These are phyloP conservation scores for Ophiocordyceps polyrhachis-furcata DNA, from an alignment of 2,329 filamentous ascomycete species.

Conservation along the genomic window DNA sequence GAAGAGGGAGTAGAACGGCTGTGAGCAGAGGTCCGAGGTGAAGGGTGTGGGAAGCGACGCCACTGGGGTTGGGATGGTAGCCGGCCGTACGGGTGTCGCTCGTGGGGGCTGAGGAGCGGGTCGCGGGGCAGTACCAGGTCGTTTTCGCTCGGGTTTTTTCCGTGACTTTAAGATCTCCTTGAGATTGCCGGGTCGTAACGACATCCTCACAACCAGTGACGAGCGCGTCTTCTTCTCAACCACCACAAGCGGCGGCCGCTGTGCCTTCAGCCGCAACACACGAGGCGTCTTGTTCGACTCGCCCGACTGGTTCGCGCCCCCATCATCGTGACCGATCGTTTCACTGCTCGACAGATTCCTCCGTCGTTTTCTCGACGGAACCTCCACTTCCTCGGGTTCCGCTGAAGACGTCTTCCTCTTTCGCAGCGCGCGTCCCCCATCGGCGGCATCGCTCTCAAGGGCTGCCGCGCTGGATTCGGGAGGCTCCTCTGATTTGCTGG, in stretches of 20 bases:
- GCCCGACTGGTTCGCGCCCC: conserved; percentile 10
- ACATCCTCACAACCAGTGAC: conserved; percentile 17
- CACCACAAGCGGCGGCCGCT: conserved; percentile 21
- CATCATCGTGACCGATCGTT: conserved; percentile 17
- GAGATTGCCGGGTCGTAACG: conserved; percentile 17
- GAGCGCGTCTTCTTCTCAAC: conserved; percentile 19
- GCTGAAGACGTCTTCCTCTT: conserved; percentile 70
- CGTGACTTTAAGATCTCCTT: conserved; percentile 19
- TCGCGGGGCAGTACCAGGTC: conserved; percentile 5
- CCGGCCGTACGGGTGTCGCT: conserved; percentile 5
- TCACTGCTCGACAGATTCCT: conserved; percentile 28
- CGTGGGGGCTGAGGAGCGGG: conserved; percentile 9
- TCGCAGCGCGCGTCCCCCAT: conserved; percentile 58
- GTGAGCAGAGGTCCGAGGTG: conserved; percentile 42
- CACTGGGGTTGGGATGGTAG: conserved; percentile 4
- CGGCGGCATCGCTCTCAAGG: conserved; percentile 52
- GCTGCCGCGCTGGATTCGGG: conserved; percentile 61
- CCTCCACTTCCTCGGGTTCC: conserved; percentile 36
- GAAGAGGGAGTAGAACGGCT: conserved; percentile 74
- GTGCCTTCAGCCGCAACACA: conserved; percentile 34
- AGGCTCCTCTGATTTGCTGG: conserved; percentile 19
- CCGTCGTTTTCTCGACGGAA: conserved; percentile 33
- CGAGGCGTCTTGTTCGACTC: conserved; percentile 26
- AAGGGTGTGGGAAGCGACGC: conserved; percentile 33
- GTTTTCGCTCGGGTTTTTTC: conserved; percentile 14